phyloP scores from a whole-genome alignment of 2,329 filamentous ascomycete species.

The Apiospora kogelbergensis region DNA sequence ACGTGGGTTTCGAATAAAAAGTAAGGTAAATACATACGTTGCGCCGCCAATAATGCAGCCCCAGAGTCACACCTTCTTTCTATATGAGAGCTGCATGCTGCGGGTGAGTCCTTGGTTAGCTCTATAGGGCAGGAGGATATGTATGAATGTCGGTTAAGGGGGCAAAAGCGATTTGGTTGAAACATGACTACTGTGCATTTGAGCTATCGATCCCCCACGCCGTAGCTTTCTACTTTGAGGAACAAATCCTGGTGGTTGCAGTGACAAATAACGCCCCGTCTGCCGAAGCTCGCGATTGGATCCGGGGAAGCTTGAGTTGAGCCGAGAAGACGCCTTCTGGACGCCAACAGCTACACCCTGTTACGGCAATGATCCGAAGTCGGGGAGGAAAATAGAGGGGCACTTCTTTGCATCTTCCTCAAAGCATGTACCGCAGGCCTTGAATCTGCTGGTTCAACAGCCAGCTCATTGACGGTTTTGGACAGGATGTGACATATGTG shows the following conservation, averaged over 20 bases:
- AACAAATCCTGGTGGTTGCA: not conserved
- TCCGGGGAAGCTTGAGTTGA: slow-evolving; percentile 4
- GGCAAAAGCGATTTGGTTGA: not conserved
- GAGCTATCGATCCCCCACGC: not conserved
- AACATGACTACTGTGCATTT: too few relatives aligned
- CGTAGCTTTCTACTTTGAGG: not conserved
- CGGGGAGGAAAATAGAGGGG: not conserved
- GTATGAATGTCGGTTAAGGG: not conserved
- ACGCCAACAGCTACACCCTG: not conserved
- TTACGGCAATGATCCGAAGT: slow-evolving; percentile 2
- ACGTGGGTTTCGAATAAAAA: not conserved
- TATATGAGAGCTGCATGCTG: not conserved
- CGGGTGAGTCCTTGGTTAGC: not conserved
- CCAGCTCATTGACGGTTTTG: not conserved
- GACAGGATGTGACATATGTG: not conserved
- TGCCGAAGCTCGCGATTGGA: not conserved
- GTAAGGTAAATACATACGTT: not conserved
- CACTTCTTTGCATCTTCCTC: not conserved
- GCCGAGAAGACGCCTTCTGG: not conserved
- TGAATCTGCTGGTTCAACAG: not conserved
- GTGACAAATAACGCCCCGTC: not conserved
- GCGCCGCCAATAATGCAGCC: not conserved
- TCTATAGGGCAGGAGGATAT: not conserved
- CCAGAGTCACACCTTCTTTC: not conserved
- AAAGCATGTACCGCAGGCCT: not conserved